These are phyloP conservation scores for Fusarium bactridioides DNA, from an alignment of 2,329 filamentous ascomycete genomes.

Conservation along the genomic window DNA sequence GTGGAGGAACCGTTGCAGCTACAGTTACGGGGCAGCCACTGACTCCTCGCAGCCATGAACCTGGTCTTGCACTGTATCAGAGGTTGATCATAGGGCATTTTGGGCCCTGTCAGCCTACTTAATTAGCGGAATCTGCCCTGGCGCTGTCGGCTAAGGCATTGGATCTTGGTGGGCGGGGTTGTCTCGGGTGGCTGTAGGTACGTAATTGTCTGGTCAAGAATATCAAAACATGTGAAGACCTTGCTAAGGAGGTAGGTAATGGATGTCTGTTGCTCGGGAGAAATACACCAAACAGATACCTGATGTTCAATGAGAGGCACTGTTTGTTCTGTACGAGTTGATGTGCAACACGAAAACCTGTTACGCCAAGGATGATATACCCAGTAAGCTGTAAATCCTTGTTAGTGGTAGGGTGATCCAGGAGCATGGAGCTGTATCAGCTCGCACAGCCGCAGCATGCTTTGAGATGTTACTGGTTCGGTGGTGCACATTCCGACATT, in stretches of 20 bases:
- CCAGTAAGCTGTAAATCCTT: not conserved
- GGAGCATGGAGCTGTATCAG: slow-evolving; percentile 10
- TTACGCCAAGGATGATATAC: not conserved
- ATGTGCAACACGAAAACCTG: not conserved
- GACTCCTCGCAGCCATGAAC: not conserved
- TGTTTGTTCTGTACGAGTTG: not conserved
- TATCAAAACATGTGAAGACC: not conserved
- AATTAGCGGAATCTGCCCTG: not conserved
- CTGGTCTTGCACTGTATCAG: not conserved
- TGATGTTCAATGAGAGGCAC: not conserved
- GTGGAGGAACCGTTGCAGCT: slow-evolving; percentile 15
- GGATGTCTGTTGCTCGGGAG: not conserved
- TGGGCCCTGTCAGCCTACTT: slow-evolving; percentile 1
- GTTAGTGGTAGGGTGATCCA: not conserved
- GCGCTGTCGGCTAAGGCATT: not conserved
- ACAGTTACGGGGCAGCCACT: not conserved
- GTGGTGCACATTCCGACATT: not conserved
- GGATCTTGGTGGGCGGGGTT: not conserved
- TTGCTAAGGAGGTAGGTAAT: not conserved
- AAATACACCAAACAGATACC: not conserved
- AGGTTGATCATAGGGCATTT: slow-evolving; percentile 8
- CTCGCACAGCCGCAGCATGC: slow-evolving; percentile 4
- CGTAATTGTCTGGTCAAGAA: not conserved
- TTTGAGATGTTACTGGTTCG: slow-evolving; percentile 2
- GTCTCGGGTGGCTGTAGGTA: not conserved